A percentile compares a stretch with the other conserved stretches of the same genome.
phyloP scores from a whole-genome alignment of 495 filamentous ascomycete species.

The Glonium stellatum region DNA sequence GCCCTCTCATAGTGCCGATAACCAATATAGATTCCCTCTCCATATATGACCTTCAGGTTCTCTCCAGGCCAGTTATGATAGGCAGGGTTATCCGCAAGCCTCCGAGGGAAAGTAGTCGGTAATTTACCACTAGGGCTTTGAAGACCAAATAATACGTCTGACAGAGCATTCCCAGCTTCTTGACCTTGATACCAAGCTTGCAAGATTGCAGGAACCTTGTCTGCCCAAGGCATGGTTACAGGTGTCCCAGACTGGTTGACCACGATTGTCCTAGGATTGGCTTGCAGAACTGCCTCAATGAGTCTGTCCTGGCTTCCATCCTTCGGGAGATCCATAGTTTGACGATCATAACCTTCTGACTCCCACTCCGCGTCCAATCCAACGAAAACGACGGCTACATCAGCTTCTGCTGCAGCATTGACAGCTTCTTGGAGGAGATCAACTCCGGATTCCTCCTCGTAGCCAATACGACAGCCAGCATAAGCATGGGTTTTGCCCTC shows the following conservation, averaged over 20 bases:
- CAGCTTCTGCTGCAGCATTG: conserved; percentile 52
- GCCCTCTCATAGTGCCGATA: conserved; percentile 76
- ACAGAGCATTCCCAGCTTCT: conserved; percentile 49
- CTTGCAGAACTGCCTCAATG: conserved; percentile 59
- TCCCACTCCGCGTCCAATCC: conserved; percentile 83
- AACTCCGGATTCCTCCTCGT: conserved; percentile 57
- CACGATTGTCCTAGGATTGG: conserved; percentile 67
- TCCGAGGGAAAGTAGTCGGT: conserved; percentile 58
- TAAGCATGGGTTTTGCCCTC: conserved; percentile 48
- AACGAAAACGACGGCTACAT: conserved; percentile 72
- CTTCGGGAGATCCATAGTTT: conserved; percentile 69
- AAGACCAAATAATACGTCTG: conserved; percentile 58
- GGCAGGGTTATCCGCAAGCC: conserved; percentile 64
- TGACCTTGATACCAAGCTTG: conserved; percentile 54
- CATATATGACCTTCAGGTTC: conserved; percentile 66
- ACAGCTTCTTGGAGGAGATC: conserved; percentile 62
- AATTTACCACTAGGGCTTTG: conserved; percentile 41
- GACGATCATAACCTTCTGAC: conserved; percentile 78
- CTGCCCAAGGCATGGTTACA: conserved; percentile 76
- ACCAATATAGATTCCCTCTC: conserved; percentile 74
- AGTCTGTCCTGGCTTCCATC: conserved; percentile 65
- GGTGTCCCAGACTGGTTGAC: conserved; percentile 82
- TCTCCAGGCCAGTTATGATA: conserved; percentile 77
- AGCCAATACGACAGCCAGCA: conserved; percentile 73
- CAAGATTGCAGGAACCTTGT: conserved; percentile 52